These are phyloP conservation scores for Phascolomyces articulosus DNA, from an alignment of 371 early-diverging fungal species.

Conservation along the genomic window DNA sequence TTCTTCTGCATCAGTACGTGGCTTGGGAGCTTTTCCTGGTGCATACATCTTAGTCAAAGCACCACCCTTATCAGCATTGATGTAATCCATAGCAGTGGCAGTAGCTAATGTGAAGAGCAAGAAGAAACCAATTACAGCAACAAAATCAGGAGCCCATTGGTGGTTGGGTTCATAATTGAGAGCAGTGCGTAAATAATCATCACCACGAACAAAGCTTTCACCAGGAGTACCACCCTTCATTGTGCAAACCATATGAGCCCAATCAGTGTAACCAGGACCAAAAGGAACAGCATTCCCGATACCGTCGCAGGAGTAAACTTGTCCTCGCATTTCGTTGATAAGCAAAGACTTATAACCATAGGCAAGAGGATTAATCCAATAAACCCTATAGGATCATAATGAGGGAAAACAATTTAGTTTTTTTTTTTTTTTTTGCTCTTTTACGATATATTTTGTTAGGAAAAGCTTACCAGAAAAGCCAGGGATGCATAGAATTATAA, in stretches of 20 bases:
- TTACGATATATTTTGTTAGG: not conserved
- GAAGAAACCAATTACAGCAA: slow-evolving; percentile 51
- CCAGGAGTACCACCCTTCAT: slow-evolving; percentile 55
- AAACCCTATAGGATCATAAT: slow-evolving; percentile 16
- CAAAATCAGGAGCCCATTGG: slow-evolving; percentile 56
- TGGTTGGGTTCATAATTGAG: slow-evolving; percentile 21
- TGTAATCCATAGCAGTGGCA: slow-evolving; percentile 41
- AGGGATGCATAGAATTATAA: slow-evolving; percentile 41
- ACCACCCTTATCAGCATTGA: slow-evolving; percentile 37
- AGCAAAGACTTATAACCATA: slow-evolving; percentile 65
- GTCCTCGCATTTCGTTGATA: slow-evolving; percentile 62
- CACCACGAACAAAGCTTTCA: slow-evolving; percentile 44
- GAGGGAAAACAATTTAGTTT: not conserved
- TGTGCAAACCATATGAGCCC: slow-evolving; percentile 56
- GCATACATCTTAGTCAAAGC: slow-evolving; percentile 49
- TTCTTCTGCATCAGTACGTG: slow-evolving; percentile 21
- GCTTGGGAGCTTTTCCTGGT: slow-evolving; percentile 24
- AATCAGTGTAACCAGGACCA: slow-evolving; percentile 43
- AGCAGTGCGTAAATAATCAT: slow-evolving; percentile 45
- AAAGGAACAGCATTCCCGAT: slow-evolving; percentile 41
- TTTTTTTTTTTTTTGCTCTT: too few relatives aligned
- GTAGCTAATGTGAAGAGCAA: slow-evolving; percentile 37
- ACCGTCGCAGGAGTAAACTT: slow-evolving; percentile 39
- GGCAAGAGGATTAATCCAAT: slow-evolving; percentile 65
- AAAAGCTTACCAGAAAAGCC: slow-evolving; percentile 51